These are phyloP conservation scores for Remersonia thermophila DNA, from an alignment of 2,329 filamentous ascomycete species.

Conservation along the genomic window DNA sequence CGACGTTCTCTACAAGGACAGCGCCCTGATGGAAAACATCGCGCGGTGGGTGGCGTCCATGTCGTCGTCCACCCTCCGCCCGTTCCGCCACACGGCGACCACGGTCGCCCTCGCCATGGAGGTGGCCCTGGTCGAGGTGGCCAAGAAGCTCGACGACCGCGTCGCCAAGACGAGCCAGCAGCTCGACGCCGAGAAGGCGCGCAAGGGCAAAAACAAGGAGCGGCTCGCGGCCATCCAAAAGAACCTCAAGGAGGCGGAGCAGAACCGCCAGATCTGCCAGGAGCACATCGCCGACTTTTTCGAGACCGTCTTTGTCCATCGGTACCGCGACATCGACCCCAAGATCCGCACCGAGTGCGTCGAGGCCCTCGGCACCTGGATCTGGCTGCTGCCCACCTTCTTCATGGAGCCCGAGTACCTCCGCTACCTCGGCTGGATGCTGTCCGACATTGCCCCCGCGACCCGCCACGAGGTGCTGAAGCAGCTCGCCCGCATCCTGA, in stretches of 20 bases:
- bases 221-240: constrained; percentile 62
- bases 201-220: constrained; percentile 59
- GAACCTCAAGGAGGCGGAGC: constrained; percentile 56
- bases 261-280: constrained; percentile 57
- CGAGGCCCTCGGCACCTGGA: constrained; percentile 78
- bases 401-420: constrained; percentile 88
- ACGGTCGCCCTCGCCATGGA: constrained; percentile 71
- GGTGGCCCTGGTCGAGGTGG: constrained; percentile 50
- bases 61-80: constrained; percentile 75
- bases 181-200: constrained; percentile 60
- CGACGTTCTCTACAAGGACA: constrained; percentile 67
- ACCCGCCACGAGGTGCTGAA: constrained; percentile 78
- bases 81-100: constrained; percentile 89
- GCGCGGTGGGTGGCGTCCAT: constrained; percentile 82
- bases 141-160: constrained; percentile 36
- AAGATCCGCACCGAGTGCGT: constrained; percentile 83
- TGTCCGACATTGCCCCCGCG: constrained; percentile 65
- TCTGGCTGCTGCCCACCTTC: constrained; percentile 66
- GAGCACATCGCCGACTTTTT: constrained; percentile 73
- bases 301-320: constrained; percentile 84
- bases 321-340: constrained; percentile 87
- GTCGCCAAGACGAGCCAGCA: constrained; percentile 69
- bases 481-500: constrained; percentile 70
- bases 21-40: constrained; percentile 73
- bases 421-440: constrained; percentile 88